Evolutionary conservation across 1,139 yeast species (phyloP), one percentile per base, ranked within the genome.

Genomic region (Yamadazyma atlantica): DNA sequence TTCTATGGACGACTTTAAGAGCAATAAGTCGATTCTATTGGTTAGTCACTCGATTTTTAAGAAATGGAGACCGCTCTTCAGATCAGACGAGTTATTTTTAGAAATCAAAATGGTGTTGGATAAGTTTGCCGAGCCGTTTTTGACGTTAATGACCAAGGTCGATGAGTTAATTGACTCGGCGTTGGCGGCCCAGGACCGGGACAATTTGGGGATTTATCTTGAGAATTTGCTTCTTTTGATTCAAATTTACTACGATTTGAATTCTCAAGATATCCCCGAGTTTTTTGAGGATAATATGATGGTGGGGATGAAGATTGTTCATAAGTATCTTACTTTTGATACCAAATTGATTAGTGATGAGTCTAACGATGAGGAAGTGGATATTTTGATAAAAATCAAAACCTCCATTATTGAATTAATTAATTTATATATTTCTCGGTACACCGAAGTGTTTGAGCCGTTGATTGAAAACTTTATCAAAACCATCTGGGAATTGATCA

Each of bases 191-290:
- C 69, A 73, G 45, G 53, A 55, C 37, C 68, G 66, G 34, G 77
- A 77, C 0, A 66, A 78, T 34, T 62, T 81, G 42, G 60, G 56
- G 33, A 62, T 82, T 4, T 73, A 84, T 37, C 76, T 89, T 49
- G 94, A 86, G 33, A 86, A 86, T 42, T 63, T 90, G 51, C 66
- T 85, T 35, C 63, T 89, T 23, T 68, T 90, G 43, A 66, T 85
- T 29, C 92, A 90, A 57, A 78, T 94, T 32, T 94, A 86, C 59
- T 88, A 82, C 55, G 99, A 94, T 60, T 79, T 94, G 54, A 94
- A 92, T 60, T 90, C 97, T 62, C 98, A 94, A 64, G 98, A 94
- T 64, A 83, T 94, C 39, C 98, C 99, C 2, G 98, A 90, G 60
- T 92, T 90, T 58, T 94, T 94, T 57, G 99, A 94, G 63, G 98